Evolutionary conservation across 208 protist genomes (phyloP), one percentile per base, ranked within the genome.

Genomic region (Borovskyia barvae): DNA sequence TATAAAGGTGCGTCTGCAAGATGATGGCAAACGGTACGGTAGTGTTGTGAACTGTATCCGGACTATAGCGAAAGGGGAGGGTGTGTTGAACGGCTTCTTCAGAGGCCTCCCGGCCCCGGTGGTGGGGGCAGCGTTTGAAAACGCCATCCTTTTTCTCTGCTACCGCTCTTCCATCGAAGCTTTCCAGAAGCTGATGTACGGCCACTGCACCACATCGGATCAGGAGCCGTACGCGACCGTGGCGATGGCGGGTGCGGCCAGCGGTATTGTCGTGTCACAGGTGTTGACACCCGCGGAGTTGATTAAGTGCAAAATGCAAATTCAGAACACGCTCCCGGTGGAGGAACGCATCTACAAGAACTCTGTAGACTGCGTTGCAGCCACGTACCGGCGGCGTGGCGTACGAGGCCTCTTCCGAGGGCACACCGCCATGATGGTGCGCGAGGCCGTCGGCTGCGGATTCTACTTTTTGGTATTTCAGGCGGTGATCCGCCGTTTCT

Each of bases 291-390:
- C 93, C 8, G 80, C 90, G 25, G 90, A 97, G 62, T 68, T 95
- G 11, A 81, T 97, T 33, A 97, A 97, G 73, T 96, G 90, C 60
- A 80, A 83, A 51, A 89, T 97, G 87, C 92, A 97, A 63, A 80
- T 96, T 19, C 92, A 97, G 48, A 93, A 97, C 42, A 95, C 87
- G 1, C 57, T 94, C 2, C 87, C 90, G 1, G 64, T 75, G 1
- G 72, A 70, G 3, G 77, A 87, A 35, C 69, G 87, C 15, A 60
- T 85, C 25, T 96, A 90, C 61, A 90, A 80, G 43, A 91, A 94
- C 51, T 90, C 90, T 26, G 25, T 91, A 0, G 61, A 94, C 48
- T 97, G 92, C 72, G 67, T 85, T 2, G 48, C 60, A 8, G 75
- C 74, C 37, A 93, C 83, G 2, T 82, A 86, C 50, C 57, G 68